phyloP scores from a whole-genome alignment of 1,284 basidiomycete species.

The Coriolopsis trogii region DNA sequence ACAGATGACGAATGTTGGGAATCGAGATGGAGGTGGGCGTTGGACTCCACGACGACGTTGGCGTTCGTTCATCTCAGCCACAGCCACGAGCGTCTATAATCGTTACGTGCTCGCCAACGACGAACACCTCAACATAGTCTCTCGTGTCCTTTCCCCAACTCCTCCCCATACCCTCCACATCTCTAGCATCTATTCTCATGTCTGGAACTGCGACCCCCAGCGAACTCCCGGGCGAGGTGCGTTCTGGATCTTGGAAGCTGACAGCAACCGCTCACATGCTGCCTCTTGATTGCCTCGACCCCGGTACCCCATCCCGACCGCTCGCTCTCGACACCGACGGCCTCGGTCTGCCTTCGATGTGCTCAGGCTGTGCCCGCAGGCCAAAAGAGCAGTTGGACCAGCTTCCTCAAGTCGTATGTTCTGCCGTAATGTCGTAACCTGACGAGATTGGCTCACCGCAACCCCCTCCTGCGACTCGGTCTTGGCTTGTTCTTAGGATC shows the following conservation, averaged over 20 bases:
- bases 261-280: conserved; percentile 11
- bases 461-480: background rate
- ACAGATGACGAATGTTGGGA: too few species aligned
- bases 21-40: too few species aligned
- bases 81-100: too few species aligned
- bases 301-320: conserved; percentile 2
- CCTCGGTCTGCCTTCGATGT: background rate
- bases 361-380: conserved; percentile 68
- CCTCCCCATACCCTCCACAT: conserved; percentile 6
- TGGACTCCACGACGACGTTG: too few species aligned
- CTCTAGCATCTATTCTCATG: conserved; percentile 8
- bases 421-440: background rate
- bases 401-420: conserved; percentile 80
- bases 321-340: background rate
- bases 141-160: too few species aligned
- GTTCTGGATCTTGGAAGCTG: background rate
- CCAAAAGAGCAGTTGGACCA: conserved; percentile 77
- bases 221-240: conserved; percentile 25
- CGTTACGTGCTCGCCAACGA: too few species aligned
- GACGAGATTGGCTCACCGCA: background rate
- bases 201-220: conserved; percentile 21
- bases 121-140: too few species aligned
- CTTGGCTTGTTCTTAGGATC: conserved; percentile 49
- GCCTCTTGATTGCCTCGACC: conserved; percentile 25
- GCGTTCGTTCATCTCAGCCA: too few species aligned